These are phyloP conservation scores for Alternaria panax DNA, from an alignment of 2,329 filamentous ascomycete genomes.

Conservation along the genomic window DNA sequence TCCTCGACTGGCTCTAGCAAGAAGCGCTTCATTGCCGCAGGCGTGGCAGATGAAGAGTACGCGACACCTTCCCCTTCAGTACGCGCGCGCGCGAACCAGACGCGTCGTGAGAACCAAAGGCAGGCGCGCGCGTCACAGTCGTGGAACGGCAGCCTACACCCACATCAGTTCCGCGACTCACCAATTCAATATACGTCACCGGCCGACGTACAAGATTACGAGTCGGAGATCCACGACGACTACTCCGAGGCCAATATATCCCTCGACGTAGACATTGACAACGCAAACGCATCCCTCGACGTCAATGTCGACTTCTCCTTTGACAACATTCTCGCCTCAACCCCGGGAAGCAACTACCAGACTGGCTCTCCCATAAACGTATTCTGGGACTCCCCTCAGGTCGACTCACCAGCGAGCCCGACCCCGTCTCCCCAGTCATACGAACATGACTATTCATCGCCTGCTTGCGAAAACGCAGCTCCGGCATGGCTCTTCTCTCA, in stretches of 20 bases:
- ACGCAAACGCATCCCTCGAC: not conserved
- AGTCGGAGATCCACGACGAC: not conserved
- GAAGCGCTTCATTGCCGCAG: conserved; percentile 41
- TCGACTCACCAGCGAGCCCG: not conserved
- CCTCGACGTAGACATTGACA: not conserved
- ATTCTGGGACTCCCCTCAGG: conserved; percentile 11
- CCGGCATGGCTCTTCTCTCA: not conserved
- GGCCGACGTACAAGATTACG: not conserved
- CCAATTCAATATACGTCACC: not conserved
- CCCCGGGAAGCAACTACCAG: conserved; percentile 16
- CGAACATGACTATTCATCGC: not conserved
- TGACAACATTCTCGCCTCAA: conserved; percentile 21
- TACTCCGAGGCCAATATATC: not conserved
- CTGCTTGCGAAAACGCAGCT: not conserved
- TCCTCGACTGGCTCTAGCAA: conserved; percentile 36
- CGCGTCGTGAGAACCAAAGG: conserved; percentile 12
- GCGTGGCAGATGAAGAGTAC: conserved; percentile 21
- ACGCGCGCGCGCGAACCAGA: conserved; percentile 13
- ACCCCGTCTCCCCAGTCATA: not conserved
- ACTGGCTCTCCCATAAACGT: conserved; percentile 17
- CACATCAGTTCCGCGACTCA: not conserved
- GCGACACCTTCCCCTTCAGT: conserved; percentile 20
- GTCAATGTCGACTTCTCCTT: conserved; percentile 26
- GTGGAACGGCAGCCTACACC: not conserved
- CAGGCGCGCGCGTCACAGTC: not conserved